Percentiles rank a stretch among this genome's conserved stretches.
Evolutionary conservation across 106 monocot species (phyloP).

Genomic region (Platanthera guangdongensis): DNA sequence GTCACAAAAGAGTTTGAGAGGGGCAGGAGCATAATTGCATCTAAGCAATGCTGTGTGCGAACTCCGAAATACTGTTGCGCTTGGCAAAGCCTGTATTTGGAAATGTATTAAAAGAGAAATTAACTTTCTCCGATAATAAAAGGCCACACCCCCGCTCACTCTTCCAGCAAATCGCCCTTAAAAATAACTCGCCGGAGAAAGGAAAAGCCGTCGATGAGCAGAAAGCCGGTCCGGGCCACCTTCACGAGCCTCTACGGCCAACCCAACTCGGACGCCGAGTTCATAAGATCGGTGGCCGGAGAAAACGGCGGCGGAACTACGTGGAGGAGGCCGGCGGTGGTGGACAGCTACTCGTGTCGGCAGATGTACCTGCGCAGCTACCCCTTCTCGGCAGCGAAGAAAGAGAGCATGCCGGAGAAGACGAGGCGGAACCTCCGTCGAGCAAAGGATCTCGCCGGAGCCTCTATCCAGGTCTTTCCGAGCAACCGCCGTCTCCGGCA

Average conservation of each 20-base stretch:
- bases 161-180: neutral
- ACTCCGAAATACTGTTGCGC: too few species aligned
- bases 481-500: neutral
- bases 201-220: neutral
- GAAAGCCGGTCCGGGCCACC: neutral
- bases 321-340: slow-evolving; percentile 13
- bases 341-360: slow-evolving; percentile 46
- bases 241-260: neutral
- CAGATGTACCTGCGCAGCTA: slow-evolving; percentile 54
- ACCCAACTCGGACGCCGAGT: slow-evolving; percentile 51
- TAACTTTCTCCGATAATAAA: too few species aligned
- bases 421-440: slow-evolving; percentile 21
- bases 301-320: neutral
- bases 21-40: too few species aligned
- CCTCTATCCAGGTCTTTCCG: neutral
- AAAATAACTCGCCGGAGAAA: neutral
- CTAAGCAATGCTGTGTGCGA: too few species aligned
- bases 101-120: too few species aligned
- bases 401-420: slow-evolving; percentile 29
- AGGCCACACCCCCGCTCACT: neutral
- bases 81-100: too few species aligned
- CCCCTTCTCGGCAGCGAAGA: slow-evolving; percentile 39
- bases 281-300: slow-evolving; percentile 21
- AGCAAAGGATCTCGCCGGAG: slow-evolving; percentile 18
- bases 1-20: too few species aligned